phyloP scores from a whole-genome alignment of 768 basidiomycete genomes.

The Psilocybe tampanensis region DNA sequence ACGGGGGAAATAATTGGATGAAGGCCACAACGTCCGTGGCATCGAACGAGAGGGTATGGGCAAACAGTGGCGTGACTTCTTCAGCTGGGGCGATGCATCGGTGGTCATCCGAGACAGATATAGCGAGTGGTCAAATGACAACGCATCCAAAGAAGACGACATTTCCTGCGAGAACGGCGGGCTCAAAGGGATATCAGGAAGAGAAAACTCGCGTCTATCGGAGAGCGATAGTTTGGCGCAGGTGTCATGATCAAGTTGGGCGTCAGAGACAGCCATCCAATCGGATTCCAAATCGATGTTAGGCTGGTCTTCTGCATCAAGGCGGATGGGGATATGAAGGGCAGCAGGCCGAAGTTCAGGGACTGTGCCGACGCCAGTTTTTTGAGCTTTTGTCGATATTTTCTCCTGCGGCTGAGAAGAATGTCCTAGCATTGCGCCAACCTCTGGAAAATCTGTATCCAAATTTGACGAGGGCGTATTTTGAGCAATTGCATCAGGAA shows the following conservation, averaged over 20 bases:
- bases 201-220: background rate
- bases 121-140: conserved; percentile 13
- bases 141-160: background rate
- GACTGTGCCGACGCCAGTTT: background rate
- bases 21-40: conserved; percentile 2
- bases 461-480: background rate
- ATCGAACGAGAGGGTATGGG: background rate
- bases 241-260: background rate
- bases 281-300: conserved; percentile 1
- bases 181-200: background rate
- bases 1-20: background rate
- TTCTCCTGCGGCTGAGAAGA: conserved; percentile 7
- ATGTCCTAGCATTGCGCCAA: conserved; percentile 3
- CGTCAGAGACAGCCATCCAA: background rate
- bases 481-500: background rate
- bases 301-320: background rate
- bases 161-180: conserved; percentile 9
- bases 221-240: background rate
- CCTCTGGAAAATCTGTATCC: background rate
- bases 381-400: background rate
- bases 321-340: background rate
- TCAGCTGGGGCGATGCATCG: background rate
- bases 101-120: background rate
- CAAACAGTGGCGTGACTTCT: background rate
- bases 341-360: background rate